Conservation (phyloP, 345 rosid genomes). For the Atalantia buxifolia region DNA sequence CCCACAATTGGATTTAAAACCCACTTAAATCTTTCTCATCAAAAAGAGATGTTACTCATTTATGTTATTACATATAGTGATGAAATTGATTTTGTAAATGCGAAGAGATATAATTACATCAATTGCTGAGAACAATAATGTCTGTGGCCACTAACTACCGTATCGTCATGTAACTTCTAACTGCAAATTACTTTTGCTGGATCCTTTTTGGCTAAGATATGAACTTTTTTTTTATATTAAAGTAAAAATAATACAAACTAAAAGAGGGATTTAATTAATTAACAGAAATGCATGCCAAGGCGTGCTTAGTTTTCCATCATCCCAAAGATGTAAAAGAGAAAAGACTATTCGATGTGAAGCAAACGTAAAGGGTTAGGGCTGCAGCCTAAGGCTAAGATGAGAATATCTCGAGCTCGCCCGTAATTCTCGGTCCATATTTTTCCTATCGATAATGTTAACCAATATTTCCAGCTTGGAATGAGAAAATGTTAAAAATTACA, state of each 20-base stretch:
- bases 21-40: neutral
- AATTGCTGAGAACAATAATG: neutral
- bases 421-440: slow-evolving; percentile 5
- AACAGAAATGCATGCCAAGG: slow-evolving; percentile 15
- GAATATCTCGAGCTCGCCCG: neutral
- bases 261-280: neutral
- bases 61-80: neutral
- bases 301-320: slow-evolving; percentile 50
- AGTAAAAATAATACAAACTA: neutral
- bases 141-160: neutral
- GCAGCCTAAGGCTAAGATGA: neutral
- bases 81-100: neutral
- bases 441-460: neutral
- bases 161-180: neutral
- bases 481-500: too few relatives aligned
- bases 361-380: neutral
- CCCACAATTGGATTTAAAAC: neutral
- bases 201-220: neutral
- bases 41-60: neutral
- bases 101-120: neutral
- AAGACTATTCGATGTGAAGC: slow-evolving; percentile 52
- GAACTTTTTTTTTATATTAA: neutral
- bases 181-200: neutral
- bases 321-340: slow-evolving; percentile 2
- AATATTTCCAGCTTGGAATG: neutral